These are phyloP conservation scores for Amphicarpaea edgeworthii DNA, from an alignment of 306 rosid species.

Conservation along the genomic window DNA sequence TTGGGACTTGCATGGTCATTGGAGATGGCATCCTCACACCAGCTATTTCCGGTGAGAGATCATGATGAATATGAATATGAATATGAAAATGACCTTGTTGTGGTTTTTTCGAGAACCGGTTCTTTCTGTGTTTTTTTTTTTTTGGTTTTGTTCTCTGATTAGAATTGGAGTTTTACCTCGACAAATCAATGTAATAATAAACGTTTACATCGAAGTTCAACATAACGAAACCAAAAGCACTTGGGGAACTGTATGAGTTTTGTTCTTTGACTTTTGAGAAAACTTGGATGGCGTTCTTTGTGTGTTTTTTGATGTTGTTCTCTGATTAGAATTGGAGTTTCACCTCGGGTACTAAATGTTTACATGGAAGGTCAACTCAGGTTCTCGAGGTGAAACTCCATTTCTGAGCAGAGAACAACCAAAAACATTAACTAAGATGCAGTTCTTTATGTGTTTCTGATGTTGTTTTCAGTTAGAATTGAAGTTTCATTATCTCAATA, in stretches of 20 bases:
- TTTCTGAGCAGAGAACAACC: neutral
- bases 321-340: neutral
- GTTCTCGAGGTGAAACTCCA: neutral
- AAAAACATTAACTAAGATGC: neutral
- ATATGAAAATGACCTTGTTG: no score
- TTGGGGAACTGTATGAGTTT: no score
- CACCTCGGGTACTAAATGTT: neutral
- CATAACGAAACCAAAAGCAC: no score
- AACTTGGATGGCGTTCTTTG: no score
- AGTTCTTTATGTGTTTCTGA: neutral
- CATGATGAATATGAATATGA: no score
- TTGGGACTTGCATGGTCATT: slow-evolving; percentile 97
- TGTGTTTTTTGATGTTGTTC: neutral
- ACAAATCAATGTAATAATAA: no score
- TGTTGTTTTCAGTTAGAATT: neutral
- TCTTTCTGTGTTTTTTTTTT: no score
- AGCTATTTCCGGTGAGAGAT: slow-evolving; percentile 86
- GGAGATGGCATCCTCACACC: slow-evolving; percentile 98
- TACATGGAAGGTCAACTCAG: neutral
- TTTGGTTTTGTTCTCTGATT: no score
- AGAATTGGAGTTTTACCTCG: no score
- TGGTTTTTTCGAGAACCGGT: no score
- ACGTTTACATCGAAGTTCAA: no score
- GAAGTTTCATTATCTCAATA: neutral
- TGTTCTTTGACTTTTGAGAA: no score